Base-by-base conservation (phyloP, 352 stramenopile genomes). In the Globisporangium spinosum region DNA sequence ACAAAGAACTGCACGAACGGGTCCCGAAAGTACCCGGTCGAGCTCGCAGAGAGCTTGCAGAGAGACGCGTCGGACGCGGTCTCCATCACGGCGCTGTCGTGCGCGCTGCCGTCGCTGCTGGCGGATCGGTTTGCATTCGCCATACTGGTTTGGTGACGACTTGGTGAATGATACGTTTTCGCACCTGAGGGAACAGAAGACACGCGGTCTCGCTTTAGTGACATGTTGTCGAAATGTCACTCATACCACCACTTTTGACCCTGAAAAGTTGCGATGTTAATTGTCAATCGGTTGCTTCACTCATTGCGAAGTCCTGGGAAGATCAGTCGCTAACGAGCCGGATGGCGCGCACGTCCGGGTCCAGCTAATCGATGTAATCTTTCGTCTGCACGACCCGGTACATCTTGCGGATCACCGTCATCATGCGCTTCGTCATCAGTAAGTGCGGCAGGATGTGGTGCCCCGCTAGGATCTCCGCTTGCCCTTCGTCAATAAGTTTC, bases 1-100 rank as follows among this genome's bases (percentile, higher is more conserved):
- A 94, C 85, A 63, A 97, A 97, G 68, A 79, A 94, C 60, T 79
- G 75, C 64, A 89, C 82, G 70, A 91, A 97, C 35, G 86, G 65
- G 69, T 97, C 89, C 7, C 68, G 65, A 32, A 79, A 97, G 71
- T 97, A 97, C 58, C 89, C 88, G 8, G 93, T 54, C 34, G 74
- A 65, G 58, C 72, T 82, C 23, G 89, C 86, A n/a, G 89, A 97
- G 15, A 92, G 78, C 70, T 97, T 97, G 73, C 89, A 95, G 13
- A 92, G 74, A 34, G 87, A 93, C 58, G 89, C 89, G 58, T 97
- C 89, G 34, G 78, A 76, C 54, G 87, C 87, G 17, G 89, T 97
- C 68, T 82, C 89, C 70, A 90, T 90, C 58, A 97, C 88, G 17
- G 84, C 84, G 35, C 70, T 62, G 63, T 95, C 88, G 53, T 96